Evolutionary conservation across 306 rosid genomes (phyloP).

Genomic region (Castanospermum australe): DNA sequence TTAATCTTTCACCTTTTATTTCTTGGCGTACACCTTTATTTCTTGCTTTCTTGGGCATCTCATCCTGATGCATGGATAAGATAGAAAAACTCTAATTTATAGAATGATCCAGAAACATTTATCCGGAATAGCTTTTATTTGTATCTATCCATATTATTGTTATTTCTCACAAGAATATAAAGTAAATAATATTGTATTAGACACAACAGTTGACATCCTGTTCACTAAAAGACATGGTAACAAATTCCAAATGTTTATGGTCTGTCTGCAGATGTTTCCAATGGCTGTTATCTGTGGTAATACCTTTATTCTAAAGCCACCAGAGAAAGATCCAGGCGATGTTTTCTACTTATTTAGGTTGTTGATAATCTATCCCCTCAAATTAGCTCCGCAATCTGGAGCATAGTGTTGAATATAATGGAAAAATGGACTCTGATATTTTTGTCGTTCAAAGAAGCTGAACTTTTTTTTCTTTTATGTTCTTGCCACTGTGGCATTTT

Average conservation of each 20-base stretch:
- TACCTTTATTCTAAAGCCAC: slow-evolving; percentile 88
- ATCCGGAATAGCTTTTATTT: neutral
- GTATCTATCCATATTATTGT: neutral
- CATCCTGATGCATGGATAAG: neutral
- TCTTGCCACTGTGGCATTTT: neutral
- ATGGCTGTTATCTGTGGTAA: slow-evolving; percentile 91
- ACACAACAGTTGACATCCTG: too few species aligned
- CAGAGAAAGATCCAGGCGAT: slow-evolving; percentile 95
- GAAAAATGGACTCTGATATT: neutral
- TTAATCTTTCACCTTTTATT: neutral
- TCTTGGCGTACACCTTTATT: neutral
- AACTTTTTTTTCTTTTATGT: neutral
- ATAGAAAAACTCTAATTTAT: neutral
- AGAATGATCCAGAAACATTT: slow-evolving; percentile 11
- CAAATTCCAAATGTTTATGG: neutral
- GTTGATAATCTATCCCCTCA: slow-evolving; percentile 19
- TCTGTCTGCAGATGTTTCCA: slow-evolving; percentile 87
- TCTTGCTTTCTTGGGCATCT: neutral
- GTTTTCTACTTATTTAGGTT: slow-evolving; percentile 6
- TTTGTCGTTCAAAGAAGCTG: neutral
- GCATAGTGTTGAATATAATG: neutral
- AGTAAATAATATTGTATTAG: neutral
- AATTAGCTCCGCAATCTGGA: slow-evolving; percentile 11
- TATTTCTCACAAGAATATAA: neutral
- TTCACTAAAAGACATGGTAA: too few species aligned